Conservation (phyloP, 371 early-diverging fungal species). For the Choanephora cucurbitarum region DNA sequence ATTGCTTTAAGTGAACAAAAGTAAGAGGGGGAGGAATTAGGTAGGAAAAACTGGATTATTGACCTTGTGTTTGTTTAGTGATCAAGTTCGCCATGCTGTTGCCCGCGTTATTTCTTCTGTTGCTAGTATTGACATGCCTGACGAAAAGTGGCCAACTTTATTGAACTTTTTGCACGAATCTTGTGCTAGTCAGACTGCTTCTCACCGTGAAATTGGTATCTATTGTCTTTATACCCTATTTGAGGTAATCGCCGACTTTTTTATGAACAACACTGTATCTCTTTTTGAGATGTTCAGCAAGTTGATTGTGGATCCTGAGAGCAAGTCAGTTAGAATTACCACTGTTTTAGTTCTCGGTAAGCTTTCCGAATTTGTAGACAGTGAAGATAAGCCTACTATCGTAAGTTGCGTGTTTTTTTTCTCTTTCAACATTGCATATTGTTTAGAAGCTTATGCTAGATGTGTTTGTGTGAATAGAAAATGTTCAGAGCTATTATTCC, state of each 20-base stretch:
- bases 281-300: conserved; percentile 72
- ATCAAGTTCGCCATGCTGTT: conserved; percentile 71
- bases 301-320: conserved; percentile 79
- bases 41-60: background rate
- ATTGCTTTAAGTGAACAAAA: conserved; percentile 71
- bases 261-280: conserved; percentile 61
- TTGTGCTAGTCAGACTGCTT: conserved; percentile 61
- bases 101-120: conserved; percentile 84
- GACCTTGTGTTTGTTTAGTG: conserved; percentile 35
- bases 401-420: conserved; percentile 38
- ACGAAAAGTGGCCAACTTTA: conserved; percentile 78
- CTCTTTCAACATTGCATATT: too few relatives aligned
- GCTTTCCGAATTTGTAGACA: conserved; percentile 81
- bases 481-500: conserved; percentile 77
- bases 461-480: conserved; percentile 31
- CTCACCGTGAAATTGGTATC: conserved; percentile 84
- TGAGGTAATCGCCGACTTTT: conserved; percentile 76
- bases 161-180: conserved; percentile 73
- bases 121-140: conserved; percentile 77
- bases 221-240: conserved; percentile 81
- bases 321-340: conserved; percentile 73
- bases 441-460: conserved; percentile 24
- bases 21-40: conserved; percentile 30
- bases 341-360: conserved; percentile 84
- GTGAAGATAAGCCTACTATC: conserved; percentile 65